phyloP scores from a whole-genome alignment of 2,329 filamentous ascomycete genomes.

The Nemania bipapillata region DNA sequence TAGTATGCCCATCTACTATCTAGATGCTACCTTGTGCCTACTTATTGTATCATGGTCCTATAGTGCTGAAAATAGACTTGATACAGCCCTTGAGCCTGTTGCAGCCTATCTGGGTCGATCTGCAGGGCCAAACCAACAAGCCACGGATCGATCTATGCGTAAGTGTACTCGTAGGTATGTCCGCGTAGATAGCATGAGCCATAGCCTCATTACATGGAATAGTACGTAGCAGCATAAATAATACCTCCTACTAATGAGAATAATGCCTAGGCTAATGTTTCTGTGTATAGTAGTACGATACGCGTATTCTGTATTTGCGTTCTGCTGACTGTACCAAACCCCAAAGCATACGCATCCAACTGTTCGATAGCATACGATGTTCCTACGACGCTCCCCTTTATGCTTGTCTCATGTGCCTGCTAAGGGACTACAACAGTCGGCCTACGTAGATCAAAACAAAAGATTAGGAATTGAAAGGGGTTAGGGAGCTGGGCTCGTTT shows the following conservation, averaged over 20 bases:
- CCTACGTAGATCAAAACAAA: constrained; percentile 10
- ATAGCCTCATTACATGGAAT: not conserved
- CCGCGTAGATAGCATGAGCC: constrained; percentile 7
- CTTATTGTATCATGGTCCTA: constrained; percentile 9
- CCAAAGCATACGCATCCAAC: not conserved
- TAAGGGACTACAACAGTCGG: not conserved
- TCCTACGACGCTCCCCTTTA: constrained; percentile 1
- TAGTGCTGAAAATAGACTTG: constrained; percentile 34
- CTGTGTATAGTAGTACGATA: not conserved
- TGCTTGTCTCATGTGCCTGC: constrained; percentile 16
- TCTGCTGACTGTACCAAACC: constrained; percentile 30
- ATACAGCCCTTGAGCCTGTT: constrained; percentile 13
- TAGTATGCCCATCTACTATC: too few relatives aligned
- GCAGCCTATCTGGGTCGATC: constrained; percentile 20
- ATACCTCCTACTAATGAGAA: too few relatives aligned
- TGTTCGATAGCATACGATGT: constrained; percentile 19
- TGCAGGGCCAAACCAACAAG: constrained; percentile 12
- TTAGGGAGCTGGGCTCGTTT: constrained; percentile 6
- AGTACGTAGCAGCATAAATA: not conserved
- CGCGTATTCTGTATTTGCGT: constrained; percentile 4
- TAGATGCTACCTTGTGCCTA: too few relatives aligned
- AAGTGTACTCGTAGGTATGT: too few relatives aligned
- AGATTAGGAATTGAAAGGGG: constrained; percentile 5
- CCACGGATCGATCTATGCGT: not conserved
- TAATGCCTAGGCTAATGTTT: not conserved